A percentile compares a stretch with the other conserved stretches of the same genome.
Conservation (phyloP, 164 flowering plant species). For the Tetrastigma voinierianum region DNA sequence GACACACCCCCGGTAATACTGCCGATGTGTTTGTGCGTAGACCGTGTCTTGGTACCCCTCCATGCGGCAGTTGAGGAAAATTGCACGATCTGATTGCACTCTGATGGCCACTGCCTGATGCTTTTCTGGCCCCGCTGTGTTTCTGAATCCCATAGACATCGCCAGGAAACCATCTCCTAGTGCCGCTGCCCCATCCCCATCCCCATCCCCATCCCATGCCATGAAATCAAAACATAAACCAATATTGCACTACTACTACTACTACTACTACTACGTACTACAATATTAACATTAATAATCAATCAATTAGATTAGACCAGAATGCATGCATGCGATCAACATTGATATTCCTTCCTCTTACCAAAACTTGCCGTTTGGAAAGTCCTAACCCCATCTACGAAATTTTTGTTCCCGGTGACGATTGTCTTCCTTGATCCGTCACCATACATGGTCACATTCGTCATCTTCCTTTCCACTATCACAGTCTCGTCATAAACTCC, state of each 20-base stretch:
- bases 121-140: slow-evolving; percentile 50
- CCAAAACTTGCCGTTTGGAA: slow-evolving; percentile 71
- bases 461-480: slow-evolving; percentile 51
- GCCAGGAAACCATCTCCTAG: slow-evolving; percentile 35
- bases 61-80: slow-evolving; percentile 40
- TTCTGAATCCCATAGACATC: slow-evolving; percentile 35
- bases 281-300: too few relatives aligned
- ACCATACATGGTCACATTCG: slow-evolving; percentile 69
- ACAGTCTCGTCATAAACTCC: slow-evolving; percentile 72
- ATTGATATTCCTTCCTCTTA: slow-evolving; percentile 8
- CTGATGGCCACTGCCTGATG: slow-evolving; percentile 57
- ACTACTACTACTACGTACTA: too few relatives aligned
- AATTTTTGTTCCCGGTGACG: slow-evolving; percentile 65
- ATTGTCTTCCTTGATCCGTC: slow-evolving; percentile 78
- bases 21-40: slow-evolving; percentile 36
- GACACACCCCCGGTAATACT: slow-evolving; percentile 33
- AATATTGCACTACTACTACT: neutral
- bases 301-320: too few relatives aligned
- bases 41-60: slow-evolving; percentile 46
- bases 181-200: too few relatives aligned
- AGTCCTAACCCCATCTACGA: slow-evolving; percentile 59
- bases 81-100: slow-evolving; percentile 37
- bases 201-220: too few relatives aligned
- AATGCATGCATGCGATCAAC: too few relatives aligned
- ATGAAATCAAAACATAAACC: neutral